Conservation (phyloP, 495 filamentous ascomycete genomes). For the Ramalina peruviana region DNA sequence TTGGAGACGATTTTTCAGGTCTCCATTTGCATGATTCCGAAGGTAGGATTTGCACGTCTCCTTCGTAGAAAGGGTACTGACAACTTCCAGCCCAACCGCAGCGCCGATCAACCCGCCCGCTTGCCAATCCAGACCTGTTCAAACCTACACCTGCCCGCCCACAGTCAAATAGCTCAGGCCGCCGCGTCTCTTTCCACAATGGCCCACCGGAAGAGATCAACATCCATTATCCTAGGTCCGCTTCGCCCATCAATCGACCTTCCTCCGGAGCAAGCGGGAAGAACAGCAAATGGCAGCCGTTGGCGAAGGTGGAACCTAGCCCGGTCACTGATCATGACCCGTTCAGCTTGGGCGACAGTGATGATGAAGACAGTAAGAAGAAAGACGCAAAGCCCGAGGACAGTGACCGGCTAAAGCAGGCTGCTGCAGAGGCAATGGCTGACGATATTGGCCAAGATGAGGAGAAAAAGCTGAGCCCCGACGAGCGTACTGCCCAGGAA, state of each 20-base stretch:
- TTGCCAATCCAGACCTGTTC: conserved; percentile 68
- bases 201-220: conserved; percentile 62
- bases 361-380: conserved; percentile 73
- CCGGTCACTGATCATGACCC: conserved; percentile 87
- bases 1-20: conserved; percentile 82
- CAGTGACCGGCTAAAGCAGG: conserved; percentile 53
- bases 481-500: conserved; percentile 23
- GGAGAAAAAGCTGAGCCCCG: conserved; percentile 19
- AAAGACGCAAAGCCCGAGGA: conserved; percentile 53
- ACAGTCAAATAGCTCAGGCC: conserved; percentile 40
- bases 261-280: conserved; percentile 36
- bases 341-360: conserved; percentile 90
- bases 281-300: conserved; percentile 90
- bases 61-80: conserved; percentile 4
- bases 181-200: conserved; percentile 71
- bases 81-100: conserved; percentile 23
- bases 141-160: conserved; percentile 52
- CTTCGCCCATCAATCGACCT: conserved; percentile 30
- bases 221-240: conserved; percentile 54
- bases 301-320: conserved; percentile 73
- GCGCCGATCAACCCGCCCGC: conserved; percentile 44
- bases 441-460: conserved; percentile 25
- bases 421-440: conserved; percentile 51
- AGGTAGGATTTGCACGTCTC: conserved; percentile 39
- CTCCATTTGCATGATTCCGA: conserved; percentile 59